Conservation (phyloP, 192 early-diverging fungal genomes). For the Pilaira anomala region DNA sequence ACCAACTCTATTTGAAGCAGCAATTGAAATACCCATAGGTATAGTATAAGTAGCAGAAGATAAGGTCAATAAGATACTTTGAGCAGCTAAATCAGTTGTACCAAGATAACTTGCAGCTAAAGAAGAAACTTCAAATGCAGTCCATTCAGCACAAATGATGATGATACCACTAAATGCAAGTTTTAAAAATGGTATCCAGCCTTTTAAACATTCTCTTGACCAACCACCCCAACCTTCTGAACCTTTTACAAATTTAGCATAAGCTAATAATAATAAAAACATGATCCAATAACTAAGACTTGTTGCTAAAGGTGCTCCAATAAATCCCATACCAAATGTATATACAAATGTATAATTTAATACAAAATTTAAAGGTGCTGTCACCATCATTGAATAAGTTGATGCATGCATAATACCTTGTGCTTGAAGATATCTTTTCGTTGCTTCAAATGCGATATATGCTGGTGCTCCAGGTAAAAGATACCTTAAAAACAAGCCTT, state of each 20-base stretch:
- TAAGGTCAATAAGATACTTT: constrained; percentile 53
- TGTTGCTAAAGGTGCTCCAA: constrained; percentile 68
- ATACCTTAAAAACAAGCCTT: constrained; percentile 54
- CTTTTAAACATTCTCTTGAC: constrained; percentile 41
- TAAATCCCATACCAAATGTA: constrained; percentile 50
- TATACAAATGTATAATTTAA: constrained; percentile 67
- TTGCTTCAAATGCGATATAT: constrained; percentile 75
- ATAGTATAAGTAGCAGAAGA: constrained; percentile 47
- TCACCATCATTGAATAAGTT: constrained; percentile 61
- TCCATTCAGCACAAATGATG: constrained; percentile 73
- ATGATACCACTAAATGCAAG: constrained; percentile 65
- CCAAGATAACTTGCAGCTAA: constrained; percentile 60
- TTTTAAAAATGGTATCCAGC: constrained; percentile 47
- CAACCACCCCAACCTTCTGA: constrained; percentile 71
- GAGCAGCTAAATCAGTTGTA: constrained; percentile 49
- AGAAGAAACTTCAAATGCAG: constrained; percentile 68
- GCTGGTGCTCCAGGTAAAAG: constrained; percentile 73
- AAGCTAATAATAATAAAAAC: constrained; percentile 49
- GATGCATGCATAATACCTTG: constrained; percentile 88
- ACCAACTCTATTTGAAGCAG: constrained; percentile 49
- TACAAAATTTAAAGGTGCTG: constrained; percentile 57
- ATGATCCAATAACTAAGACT: constrained; percentile 62
- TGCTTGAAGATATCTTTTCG: constrained; percentile 81
- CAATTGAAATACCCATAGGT: constrained; percentile 51
- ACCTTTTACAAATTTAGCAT: constrained; percentile 51